phyloP scores from a whole-genome alignment of 129 eudicot genomes.

The Tagetes erecta region DNA sequence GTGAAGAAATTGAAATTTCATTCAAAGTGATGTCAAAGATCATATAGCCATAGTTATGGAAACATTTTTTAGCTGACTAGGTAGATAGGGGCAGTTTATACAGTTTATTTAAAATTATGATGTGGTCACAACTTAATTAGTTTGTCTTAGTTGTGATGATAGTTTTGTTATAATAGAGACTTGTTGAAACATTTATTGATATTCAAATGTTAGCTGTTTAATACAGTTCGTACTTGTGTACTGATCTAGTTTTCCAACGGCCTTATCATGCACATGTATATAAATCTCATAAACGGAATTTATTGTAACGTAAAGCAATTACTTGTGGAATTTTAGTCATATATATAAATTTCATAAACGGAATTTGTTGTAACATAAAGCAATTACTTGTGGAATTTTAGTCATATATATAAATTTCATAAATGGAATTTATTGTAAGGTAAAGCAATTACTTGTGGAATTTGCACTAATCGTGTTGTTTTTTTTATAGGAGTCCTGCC shows the following conservation, averaged over 20 bases:
- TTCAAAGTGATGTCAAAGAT: not conserved
- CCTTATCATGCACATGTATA: not conserved
- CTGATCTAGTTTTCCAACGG: too few relatives aligned
- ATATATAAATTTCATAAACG: not conserved
- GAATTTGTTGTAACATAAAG: constrained; percentile 3
- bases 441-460: constrained; percentile 5
- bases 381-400: constrained; percentile 13
- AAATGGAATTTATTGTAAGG: not conserved
- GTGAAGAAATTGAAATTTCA: not conserved
- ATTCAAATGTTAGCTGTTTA: not conserved
- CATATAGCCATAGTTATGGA: not conserved
- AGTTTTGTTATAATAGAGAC: constrained; percentile 2
- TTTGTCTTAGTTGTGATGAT: not conserved
- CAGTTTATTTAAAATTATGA: not conserved
- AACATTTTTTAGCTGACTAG: not conserved
- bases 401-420: not conserved
- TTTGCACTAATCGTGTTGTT: not conserved
- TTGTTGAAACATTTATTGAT: constrained; percentile 6
- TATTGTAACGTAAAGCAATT: constrained; percentile 2
- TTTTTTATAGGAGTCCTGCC: constrained; percentile 81
- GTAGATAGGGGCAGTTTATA: not conserved
- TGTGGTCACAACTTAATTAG: not conserved
- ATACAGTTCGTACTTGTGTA: not conserved
- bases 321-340: constrained; percentile 12
- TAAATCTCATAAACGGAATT: not conserved